Base-by-base conservation (phyloP, 2,329 filamentous ascomycete species). In the Monascus ruber region DNA sequence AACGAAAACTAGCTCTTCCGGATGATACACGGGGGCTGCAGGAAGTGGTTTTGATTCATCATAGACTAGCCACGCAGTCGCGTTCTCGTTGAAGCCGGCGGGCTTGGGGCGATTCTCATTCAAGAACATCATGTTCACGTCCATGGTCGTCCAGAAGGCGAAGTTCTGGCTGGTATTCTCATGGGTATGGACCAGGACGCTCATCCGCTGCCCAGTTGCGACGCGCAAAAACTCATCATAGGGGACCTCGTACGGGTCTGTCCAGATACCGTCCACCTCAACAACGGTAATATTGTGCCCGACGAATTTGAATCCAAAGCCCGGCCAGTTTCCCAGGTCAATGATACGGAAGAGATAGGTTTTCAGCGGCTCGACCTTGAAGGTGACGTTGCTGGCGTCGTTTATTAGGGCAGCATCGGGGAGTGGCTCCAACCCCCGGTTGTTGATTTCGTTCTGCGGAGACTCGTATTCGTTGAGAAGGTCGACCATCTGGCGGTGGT, bases 321-420 rank as follows among this genome's bases (percentile, higher is more conserved):
- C 65, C 1, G 67, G 65, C 62, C 85, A 87, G 10, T 81, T 83
- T 9, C 78, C 82, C 17, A 85, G 74, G 49, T 85, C 86, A 49
- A 85, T 68, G 42, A 87, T 67, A 33, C 79, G 79, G 49, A 89
- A 71, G 6, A 85, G 64, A 42, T 88, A 88, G 0, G 79, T 88
- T 51, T 76, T 84, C 2, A 74, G 73, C 0, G 83, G 77, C 47
- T 79, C 49, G 3, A 87, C 73, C 0, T 68, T 49, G 31, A 86
- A 61, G 2, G 64, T 72, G 2, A 77, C 59, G 40, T 81, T 73
- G 42, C 73, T 70, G 0, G 76, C 78, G 45, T 88, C 83, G 51
- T 88, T 86, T 57, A 86, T 72, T 33, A 88, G 67, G 1, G 78
- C 76, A 4, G 77, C 68, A 31, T 86, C 63, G 0, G 83, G 83